Base-by-base conservation (phyloP, 371 early-diverging fungal species). In the Mucor mucedo region DNA sequence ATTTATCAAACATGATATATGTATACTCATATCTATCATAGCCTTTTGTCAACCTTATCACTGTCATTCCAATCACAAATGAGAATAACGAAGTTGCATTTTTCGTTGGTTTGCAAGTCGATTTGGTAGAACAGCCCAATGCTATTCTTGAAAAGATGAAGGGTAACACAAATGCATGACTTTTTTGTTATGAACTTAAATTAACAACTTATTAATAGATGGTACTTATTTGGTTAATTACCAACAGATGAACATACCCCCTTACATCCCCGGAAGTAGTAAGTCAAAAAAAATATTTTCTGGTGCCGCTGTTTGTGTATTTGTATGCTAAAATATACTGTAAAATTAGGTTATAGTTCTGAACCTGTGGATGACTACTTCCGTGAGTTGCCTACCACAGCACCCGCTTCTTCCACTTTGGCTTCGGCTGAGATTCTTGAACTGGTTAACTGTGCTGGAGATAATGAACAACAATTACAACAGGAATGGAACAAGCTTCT, bases 11-110 rank as follows among this genome's bases (percentile, higher is more conserved):
- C 9, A 8, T 21, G 10, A 55, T 52, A 53, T 53, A 35, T 45
- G 39, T 27, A 35, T 40, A 29, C 11, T 57, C n/a, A 47, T 48
- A 10, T 33, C 9, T 10, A 9, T 42, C 16, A 41, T 56, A 79
- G 79, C 89, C 91, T n/a, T 92, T 92, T 78, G 85, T 90, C 65
- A 91, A 90, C 66, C 72, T 89, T 21, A 67, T 89, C 21, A 89
- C 91, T 6, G 79, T 90, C 10, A 86, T 92, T 35, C 89, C 91
- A 0, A 75, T 91, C 10, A 71, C 70, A 10, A 68, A 67, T 50
- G 82, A 78, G 10, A 45, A 66, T 33, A 75, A 76, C 4, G 79
- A 84, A 21, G 70, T 87, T 11, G 71, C 78, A 16, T 86, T 81
- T 57, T 89, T 85, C 79, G 87, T 91, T 52, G 92, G 89, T 9